Base-by-base conservation (phyloP, 2,329 filamentous ascomycete genomes). In the Penicillium sp. region DNA sequence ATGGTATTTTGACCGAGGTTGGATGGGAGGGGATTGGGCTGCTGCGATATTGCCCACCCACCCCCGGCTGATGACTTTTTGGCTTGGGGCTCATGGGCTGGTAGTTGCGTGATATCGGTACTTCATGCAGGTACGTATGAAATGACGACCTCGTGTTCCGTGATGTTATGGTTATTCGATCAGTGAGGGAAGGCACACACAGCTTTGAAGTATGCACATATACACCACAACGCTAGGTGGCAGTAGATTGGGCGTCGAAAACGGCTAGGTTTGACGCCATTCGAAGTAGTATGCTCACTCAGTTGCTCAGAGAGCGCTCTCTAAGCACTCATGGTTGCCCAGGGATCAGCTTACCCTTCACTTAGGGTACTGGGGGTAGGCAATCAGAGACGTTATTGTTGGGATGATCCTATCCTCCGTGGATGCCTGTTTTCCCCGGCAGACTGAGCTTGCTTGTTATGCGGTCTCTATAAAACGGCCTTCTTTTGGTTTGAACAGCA, bases 191-290 rank as follows among this genome's bases (percentile, higher is more conserved):
- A 21, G 43, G 19, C 5, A 35, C 12, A 21, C 6, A 12, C n/a
- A 26, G 22, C 17, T 21, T 10, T 9, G n/a, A 21, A 37, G 32
- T 35, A 35, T 35, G 21, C 15, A 13, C 17, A 22, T 21, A 37
- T 26, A 3, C 26, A 26, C 8, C 26, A n/a, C 34, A 37, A 37
- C 17, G 34, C 31, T 53, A 53, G 13, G 52, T 47, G 47, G 47
- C 43, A 19, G 38, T 54, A 15, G 46, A 34, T 32, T 54, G 49
- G 17, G 33, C 19, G 47, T 46, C 29, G 53, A 47, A 13, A 51
- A 53, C 6, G 40, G 46, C 19, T 52, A 53, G n/a, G 43, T 15
- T 46, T 46, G 37, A 34, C 31, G 35, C 43, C 28, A 22, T 31
- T 50, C 41, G 21, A 42, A 50, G 43, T 9, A 50, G 37, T 9